A percentile compares a stretch with the other conserved stretches of the same genome.
phyloP scores from a whole-genome alignment of 805 yeast genomes.

The Yamadazyma scolyti region DNA sequence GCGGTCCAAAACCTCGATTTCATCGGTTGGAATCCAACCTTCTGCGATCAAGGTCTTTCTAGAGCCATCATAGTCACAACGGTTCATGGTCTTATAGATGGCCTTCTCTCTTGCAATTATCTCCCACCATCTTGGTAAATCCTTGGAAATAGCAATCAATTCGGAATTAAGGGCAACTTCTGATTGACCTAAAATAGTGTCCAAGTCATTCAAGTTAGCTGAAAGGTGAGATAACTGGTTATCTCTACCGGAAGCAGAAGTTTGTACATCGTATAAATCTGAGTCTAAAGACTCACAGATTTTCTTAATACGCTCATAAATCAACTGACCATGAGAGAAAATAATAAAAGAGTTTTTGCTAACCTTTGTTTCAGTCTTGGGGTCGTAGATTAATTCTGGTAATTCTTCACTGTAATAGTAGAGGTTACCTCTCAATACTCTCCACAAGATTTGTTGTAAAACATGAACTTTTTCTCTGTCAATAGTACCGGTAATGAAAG shows the following conservation, averaged over 20 bases:
- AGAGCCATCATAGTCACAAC: slow-evolving; percentile 75
- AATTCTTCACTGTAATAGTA: slow-evolving; percentile 73
- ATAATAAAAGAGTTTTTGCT: slow-evolving; percentile 82
- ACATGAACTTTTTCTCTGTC: slow-evolving; percentile 64
- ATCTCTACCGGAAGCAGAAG: slow-evolving; percentile 21
- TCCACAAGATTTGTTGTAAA: slow-evolving; percentile 83
- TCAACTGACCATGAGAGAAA: slow-evolving; percentile 83
- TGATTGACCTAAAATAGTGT: slow-evolving; percentile 31
- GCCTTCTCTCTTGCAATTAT: slow-evolving; percentile 71
- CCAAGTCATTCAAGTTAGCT: slow-evolving; percentile 28
- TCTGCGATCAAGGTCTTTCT: slow-evolving; percentile 88
- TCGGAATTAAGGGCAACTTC: slow-evolving; percentile 72
- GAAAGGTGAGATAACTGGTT: slow-evolving; percentile 27
- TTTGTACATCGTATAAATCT: slow-evolving; percentile 59
- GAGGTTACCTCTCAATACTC: slow-evolving; percentile 89
- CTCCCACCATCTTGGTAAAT: slow-evolving; percentile 69
- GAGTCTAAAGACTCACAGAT: slow-evolving; percentile 92
- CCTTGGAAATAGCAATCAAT: slow-evolving; percentile 71
- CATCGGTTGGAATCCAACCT: slow-evolving; percentile 93
- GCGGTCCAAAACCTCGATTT: slow-evolving; percentile 59
- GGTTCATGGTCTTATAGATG: slow-evolving; percentile 72
- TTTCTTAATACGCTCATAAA: slow-evolving; percentile 68
- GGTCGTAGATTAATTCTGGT: slow-evolving; percentile 63
- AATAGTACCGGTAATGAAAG: slow-evolving; percentile 77
- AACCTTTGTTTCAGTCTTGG: slow-evolving; percentile 50